phyloP scores from a whole-genome alignment of 75 land plant species.

The Selaginella moellendorffii region DNA sequence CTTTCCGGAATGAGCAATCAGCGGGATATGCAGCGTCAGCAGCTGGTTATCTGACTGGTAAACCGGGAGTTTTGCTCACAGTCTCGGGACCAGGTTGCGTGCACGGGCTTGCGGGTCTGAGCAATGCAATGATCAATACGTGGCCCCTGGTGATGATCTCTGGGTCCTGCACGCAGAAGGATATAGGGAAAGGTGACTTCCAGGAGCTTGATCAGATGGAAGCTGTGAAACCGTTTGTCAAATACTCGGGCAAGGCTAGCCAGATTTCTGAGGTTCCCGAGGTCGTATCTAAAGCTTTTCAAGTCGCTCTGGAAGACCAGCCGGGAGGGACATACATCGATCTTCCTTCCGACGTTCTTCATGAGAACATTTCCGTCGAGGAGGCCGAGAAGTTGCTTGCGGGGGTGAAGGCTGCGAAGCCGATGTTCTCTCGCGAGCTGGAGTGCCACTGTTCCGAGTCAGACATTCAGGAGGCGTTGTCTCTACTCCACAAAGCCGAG shows the following conservation, averaged over 20 bases:
- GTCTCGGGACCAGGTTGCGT: constrained; percentile 6
- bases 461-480: constrained; percentile 43
- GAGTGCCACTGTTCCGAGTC: neutral
- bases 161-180: constrained; percentile 3
- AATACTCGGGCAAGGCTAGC: neutral
- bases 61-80: constrained; percentile 1
- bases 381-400: constrained; percentile 45
- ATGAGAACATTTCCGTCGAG: constrained; percentile 37
- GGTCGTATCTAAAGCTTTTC: constrained; percentile 34
- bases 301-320: constrained; percentile 30
- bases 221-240: neutral
- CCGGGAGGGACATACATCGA: constrained; percentile 85
- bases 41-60: neutral
- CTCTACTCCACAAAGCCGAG: constrained; percentile 46
- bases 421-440: too few species aligned
- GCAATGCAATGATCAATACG: constrained; percentile 2
- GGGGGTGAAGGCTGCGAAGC: constrained; percentile 15
- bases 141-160: constrained; percentile 8
- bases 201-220: constrained; percentile 1
- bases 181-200: constrained; percentile 8
- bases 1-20: constrained; percentile 7
- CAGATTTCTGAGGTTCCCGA: neutral
- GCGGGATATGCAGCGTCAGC: constrained; percentile 2
- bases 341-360: constrained; percentile 76
- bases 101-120: neutral